A percentile compares a stretch with the other conserved stretches of the same genome.
phyloP scores from a whole-genome alignment of 2,329 filamentous ascomycete species.

The Colletotrichum cordylinicola region DNA sequence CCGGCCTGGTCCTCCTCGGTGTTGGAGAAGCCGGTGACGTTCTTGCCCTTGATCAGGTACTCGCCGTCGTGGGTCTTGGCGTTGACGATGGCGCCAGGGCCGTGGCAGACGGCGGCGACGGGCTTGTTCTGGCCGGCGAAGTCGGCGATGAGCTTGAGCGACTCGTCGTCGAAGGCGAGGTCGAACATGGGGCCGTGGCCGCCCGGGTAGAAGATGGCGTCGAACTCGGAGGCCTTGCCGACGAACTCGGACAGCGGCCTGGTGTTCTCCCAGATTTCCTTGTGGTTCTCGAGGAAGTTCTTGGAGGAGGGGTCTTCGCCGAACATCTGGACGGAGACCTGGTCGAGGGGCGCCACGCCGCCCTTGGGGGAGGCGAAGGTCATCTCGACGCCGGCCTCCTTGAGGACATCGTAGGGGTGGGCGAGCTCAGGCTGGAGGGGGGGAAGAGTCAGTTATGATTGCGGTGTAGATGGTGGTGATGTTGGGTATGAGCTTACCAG shows the following conservation, averaged over 20 bases:
- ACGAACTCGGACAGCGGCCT: constrained; percentile 60
- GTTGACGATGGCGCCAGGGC: constrained; percentile 66
- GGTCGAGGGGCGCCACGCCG: constrained; percentile 67
- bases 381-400: constrained; percentile 54
- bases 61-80: constrained; percentile 58
- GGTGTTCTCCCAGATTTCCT: constrained; percentile 69
- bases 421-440: constrained; percentile 61
- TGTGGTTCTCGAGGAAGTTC: constrained; percentile 62
- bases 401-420: constrained; percentile 67
- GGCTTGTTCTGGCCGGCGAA: constrained; percentile 68
- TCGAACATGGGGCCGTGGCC: constrained; percentile 73
- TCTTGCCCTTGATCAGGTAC: constrained; percentile 59
- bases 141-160: constrained; percentile 64
- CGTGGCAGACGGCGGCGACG: constrained; percentile 73
- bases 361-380: constrained; percentile 68
- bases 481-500: constrained; percentile 50
- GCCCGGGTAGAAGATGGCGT: constrained; percentile 64
- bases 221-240: constrained; percentile 65
- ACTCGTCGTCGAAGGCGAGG: constrained; percentile 61
- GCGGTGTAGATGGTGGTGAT: not conserved
- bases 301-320: constrained; percentile 55
- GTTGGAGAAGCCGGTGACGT: constrained; percentile 68
- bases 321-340: constrained; percentile 59
- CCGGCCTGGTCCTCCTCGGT: constrained; percentile 57
- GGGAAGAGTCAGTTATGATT: not conserved